A percentile compares a stretch with the other conserved stretches of the same genome.
Evolutionary conservation across 78 protist genomes (phyloP).

Genomic region (Acrasis kona): DNA sequence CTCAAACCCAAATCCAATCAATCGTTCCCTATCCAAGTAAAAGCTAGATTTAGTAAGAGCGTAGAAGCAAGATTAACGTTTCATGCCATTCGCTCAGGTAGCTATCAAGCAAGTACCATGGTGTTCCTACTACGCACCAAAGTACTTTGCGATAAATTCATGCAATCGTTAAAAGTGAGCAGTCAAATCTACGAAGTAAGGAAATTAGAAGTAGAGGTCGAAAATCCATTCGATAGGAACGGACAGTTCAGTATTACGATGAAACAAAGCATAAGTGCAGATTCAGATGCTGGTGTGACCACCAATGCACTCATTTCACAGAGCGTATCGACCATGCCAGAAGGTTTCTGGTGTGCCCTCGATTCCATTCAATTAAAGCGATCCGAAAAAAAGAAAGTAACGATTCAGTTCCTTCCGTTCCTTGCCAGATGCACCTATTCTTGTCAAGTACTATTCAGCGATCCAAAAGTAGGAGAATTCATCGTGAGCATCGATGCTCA

Average conservation of each 20-base stretch:
- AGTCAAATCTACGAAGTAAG: conserved; percentile 10
- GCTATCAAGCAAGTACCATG: conserved; percentile 1
- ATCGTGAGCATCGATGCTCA: too few species aligned
- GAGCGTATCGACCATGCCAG: too few species aligned
- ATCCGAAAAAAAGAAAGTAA: background rate
- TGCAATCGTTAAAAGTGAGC: background rate
- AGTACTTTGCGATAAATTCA: background rate
- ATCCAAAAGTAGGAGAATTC: conserved; percentile 33
- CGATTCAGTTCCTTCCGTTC: conserved; percentile 33
- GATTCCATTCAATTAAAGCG: background rate
- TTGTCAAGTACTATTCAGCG: conserved; percentile 14
- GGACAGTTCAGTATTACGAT: conserved; percentile 3
- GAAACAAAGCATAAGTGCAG: too few species aligned
- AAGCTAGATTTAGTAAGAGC: background rate
- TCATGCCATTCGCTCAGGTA: background rate
- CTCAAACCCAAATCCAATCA: conserved; percentile 9
- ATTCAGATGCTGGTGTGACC: too few species aligned
- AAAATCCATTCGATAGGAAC: conserved; percentile 3
- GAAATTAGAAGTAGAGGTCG: background rate
- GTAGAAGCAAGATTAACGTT: background rate
- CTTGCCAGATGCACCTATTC: conserved; percentile 12
- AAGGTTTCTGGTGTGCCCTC: conserved; percentile 1
- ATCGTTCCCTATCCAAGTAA: background rate
- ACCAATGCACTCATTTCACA: too few species aligned
- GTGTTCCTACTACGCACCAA: conserved; percentile 4